phyloP scores from a whole-genome alignment of 148 eudicot species.

The Spergularia bocconei region DNA sequence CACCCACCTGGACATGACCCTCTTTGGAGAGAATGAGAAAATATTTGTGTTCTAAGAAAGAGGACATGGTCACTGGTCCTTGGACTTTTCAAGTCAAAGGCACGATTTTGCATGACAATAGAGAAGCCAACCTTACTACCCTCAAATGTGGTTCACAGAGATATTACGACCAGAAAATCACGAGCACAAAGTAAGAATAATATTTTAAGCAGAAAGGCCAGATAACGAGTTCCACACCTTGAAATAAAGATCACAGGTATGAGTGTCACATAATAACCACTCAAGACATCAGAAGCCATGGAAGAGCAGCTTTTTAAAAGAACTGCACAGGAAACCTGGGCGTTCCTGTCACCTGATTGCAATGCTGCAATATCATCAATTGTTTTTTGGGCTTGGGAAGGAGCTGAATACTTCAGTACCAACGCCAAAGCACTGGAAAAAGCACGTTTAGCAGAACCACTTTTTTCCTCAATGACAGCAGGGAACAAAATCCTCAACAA shows the following conservation, averaged over 20 bases:
- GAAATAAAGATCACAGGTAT: conserved; percentile 80
- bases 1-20: too few relatives aligned
- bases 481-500: conserved; percentile 75
- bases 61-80: too few relatives aligned
- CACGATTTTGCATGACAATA: neutral
- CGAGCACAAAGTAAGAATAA: neutral
- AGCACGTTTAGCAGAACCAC: conserved; percentile 80
- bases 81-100: too few relatives aligned
- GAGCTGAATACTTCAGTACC: conserved; percentile 71
- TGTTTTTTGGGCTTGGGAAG: conserved; percentile 66
- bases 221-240: conserved; percentile 45
- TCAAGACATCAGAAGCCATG: conserved; percentile 65
- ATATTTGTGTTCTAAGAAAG: too few relatives aligned
- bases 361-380: conserved; percentile 76
- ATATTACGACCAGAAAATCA: neutral
- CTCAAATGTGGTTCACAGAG: conserved; percentile 6
- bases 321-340: conserved; percentile 81
- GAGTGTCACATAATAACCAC: conserved; percentile 67
- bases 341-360: conserved; percentile 83
- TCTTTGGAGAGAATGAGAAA: too few relatives aligned
- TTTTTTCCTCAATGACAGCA: conserved; percentile 74
- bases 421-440: conserved; percentile 93
- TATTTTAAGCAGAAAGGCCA: neutral
- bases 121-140: neutral
- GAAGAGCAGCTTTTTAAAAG: conserved; percentile 80